Evolutionary conservation across 371 early-diverging fungal species (phyloP).

Genomic region (Mucor piriformis): DNA sequence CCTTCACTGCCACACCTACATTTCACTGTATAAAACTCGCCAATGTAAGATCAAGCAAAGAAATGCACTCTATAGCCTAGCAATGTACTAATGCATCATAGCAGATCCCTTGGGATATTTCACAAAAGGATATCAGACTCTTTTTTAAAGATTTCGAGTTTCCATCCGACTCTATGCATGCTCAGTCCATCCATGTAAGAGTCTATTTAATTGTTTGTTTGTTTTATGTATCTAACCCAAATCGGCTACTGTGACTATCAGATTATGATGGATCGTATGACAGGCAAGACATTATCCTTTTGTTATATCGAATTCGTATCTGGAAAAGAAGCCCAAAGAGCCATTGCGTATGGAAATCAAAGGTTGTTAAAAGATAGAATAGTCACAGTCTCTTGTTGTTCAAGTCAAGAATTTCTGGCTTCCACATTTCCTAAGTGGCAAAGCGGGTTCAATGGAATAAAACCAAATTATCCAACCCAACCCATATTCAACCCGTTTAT

Average conservation of each 20-base stretch:
- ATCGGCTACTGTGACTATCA: too few species aligned
- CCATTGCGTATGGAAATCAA: not conserved
- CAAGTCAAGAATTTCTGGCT: not conserved
- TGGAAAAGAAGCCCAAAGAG: not conserved
- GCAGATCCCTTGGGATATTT: constrained; percentile 1
- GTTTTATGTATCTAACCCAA: too few species aligned
- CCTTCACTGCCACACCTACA: not conserved
- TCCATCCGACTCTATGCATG: not conserved
- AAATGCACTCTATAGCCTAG: too few species aligned
- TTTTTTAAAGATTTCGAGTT: not conserved
- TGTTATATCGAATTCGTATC: not conserved
- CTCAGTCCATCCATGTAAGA: constrained; percentile 1
- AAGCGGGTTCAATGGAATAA: not conserved
- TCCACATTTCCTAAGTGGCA: not conserved
- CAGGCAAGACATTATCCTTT: not conserved
- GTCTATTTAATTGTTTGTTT: too few species aligned
- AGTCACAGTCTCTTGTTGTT: not conserved
- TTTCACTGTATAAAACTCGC: not conserved
- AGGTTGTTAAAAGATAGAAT: not conserved
- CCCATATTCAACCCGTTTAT: not conserved
- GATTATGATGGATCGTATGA: constrained; percentile 6
- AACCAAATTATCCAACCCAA: not conserved
- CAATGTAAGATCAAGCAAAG: not conserved
- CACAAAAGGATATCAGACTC: not conserved
- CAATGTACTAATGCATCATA: too few species aligned